phyloP scores from a whole-genome alignment of 805 yeast species.

The Wickerhamiella occidentalis region DNA sequence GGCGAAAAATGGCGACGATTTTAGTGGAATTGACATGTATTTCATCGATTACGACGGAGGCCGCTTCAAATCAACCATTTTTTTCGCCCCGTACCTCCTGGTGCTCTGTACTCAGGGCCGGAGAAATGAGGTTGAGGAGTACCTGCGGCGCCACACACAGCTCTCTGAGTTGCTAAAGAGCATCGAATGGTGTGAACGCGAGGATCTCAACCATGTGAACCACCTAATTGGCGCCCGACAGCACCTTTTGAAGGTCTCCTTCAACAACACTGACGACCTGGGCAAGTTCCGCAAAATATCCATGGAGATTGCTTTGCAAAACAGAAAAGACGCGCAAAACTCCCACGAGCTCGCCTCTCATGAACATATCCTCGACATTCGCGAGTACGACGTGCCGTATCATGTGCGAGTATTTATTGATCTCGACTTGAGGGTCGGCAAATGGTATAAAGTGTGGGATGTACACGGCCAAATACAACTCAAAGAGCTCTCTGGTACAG shows the following conservation, averaged over 20 bases:
- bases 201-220: conserved; percentile 71
- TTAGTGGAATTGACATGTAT: conserved; percentile 86
- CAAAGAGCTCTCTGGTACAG: conserved; percentile 32
- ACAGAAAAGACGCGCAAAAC: conserved; percentile 43
- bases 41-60: conserved; percentile 96
- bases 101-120: conserved; percentile 42
- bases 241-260: conserved; percentile 52
- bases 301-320: conserved; percentile 57
- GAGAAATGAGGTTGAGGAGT: conserved; percentile 78
- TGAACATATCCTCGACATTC: conserved; percentile 55
- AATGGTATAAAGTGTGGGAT: conserved; percentile 80
- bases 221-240: conserved; percentile 70
- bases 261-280: conserved; percentile 64
- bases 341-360: conserved; percentile 32
- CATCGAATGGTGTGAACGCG: conserved; percentile 60
- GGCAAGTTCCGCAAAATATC: conserved; percentile 59
- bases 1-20: conserved; percentile 42
- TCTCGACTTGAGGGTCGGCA: conserved; percentile 68
- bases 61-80: conserved; percentile 72
- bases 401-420: conserved; percentile 96
- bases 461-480: conserved; percentile 43
- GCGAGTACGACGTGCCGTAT: conserved; percentile 94
- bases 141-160: conserved; percentile 19
- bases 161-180: conserved; percentile 37
- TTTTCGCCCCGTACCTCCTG: conserved; percentile 78